Evolutionary conservation across 306 rosid species (phyloP), one percentile per base, ranked within the genome.

Genomic region (Vicia faba): DNA sequence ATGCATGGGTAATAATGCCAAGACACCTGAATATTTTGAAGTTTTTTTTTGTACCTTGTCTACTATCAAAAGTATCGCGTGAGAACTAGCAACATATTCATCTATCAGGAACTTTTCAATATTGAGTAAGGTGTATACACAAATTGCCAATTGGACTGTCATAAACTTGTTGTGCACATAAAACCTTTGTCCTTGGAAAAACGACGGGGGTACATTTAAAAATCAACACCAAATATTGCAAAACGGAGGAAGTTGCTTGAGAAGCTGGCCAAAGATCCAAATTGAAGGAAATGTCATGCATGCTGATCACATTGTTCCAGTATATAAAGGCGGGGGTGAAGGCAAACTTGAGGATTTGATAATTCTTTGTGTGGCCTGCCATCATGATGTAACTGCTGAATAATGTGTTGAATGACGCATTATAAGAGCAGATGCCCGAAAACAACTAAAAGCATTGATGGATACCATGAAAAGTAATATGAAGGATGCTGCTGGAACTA

Each of bases 281-380:
- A 77, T 19, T 55, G 98, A 92, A 83, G 98, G 98, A 75, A 86
- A 88, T 49, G 88, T 93, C 16, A 87, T 96, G 96, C 96, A 92
- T 73, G 98, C 96, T 72, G 98, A 92, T 78, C 98, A 89, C 77
- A 85, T 89, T 59, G 80, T 92, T 86, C 93, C 96, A 41, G 98
- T 89, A 70, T 92, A 89, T 83, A 79, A 57, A 71, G 98, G 98
- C 28, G 98, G 98, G 84, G 98, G 98, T 11, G 98, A 89, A 68
- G 89, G 96, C 81, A 83, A 79, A 64, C 88, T 89, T 36, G 98
- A 92, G 76, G 89, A 92, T 80, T 80, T 92, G 91, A 84, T 96
- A 72, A 89, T 96, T 66, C 91, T 92, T 3, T 92, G 98, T 63
- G 89, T 92, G 46, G 96, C 96, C 39, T 89, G 98, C 76, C 98